Conservation (phyloP, 345 rosid genomes). For the Salix udensis region DNA sequence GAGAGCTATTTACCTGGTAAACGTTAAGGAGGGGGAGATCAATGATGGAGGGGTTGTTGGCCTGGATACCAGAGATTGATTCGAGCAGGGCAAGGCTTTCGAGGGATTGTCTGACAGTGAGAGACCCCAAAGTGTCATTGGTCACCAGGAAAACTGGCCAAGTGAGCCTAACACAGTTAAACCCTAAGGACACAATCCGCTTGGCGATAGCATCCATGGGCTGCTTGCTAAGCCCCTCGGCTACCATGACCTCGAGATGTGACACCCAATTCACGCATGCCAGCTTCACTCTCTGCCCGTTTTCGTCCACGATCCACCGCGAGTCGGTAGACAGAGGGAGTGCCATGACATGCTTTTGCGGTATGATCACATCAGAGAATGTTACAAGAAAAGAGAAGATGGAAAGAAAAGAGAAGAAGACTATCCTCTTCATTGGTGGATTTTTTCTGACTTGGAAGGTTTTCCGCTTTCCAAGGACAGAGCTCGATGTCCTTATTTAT, state of each 20-base stretch:
- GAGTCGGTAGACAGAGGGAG: slow-evolving; percentile 27
- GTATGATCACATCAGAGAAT: background rate
- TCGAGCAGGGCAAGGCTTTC: slow-evolving; percentile 56
- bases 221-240: slow-evolving; percentile 45
- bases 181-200: slow-evolving; percentile 30
- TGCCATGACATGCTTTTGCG: background rate
- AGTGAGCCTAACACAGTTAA: slow-evolving; percentile 42
- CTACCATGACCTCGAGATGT: slow-evolving; percentile 34
- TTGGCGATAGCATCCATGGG: slow-evolving; percentile 28
- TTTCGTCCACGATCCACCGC: slow-evolving; percentile 33
- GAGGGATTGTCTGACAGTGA: slow-evolving; percentile 46
- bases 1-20: slow-evolving; percentile 51
- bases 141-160: slow-evolving; percentile 40
- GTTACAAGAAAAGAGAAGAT: background rate
- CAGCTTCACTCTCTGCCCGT: slow-evolving; percentile 29
- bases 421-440: background rate
- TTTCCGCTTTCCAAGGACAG: background rate
- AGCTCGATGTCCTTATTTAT: background rate
- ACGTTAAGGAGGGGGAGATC: slow-evolving; percentile 75
- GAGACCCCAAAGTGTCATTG: slow-evolving; percentile 19
- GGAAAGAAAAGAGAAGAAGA: background rate
- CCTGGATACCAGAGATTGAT: slow-evolving; percentile 59
- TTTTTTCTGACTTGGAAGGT: background rate
- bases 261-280: slow-evolving; percentile 39
- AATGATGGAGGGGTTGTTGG: slow-evolving; percentile 74